These are phyloP conservation scores for Cryomyces antarcticus DNA, from an alignment of 495 filamentous ascomycete genomes.

Conservation along the genomic window DNA sequence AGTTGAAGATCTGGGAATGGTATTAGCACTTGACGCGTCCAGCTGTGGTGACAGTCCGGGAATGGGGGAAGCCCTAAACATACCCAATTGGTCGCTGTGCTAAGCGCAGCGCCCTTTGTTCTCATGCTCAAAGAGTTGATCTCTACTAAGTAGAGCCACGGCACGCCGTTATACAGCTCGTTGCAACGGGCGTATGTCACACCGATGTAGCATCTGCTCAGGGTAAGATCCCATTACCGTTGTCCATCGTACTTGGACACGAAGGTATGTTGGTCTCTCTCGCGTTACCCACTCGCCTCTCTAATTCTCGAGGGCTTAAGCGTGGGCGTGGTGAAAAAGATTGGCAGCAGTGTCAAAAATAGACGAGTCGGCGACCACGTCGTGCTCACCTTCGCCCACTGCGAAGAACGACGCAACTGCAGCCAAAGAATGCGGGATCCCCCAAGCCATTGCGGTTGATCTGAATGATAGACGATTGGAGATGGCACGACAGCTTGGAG, in stretches of 20 bases:
- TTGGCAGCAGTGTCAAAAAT: constrained; percentile 10
- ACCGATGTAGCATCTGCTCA: constrained; percentile 1
- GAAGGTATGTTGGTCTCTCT: background rate
- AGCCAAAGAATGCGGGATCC: background rate
- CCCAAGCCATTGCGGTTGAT: constrained; percentile 11
- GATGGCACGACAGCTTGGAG: constrained; percentile 12
- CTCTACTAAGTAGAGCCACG: no score
- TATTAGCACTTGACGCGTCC: no score
- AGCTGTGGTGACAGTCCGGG: no score
- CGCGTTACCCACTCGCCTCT: constrained; percentile 5
- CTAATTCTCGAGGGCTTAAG: constrained; percentile 13
- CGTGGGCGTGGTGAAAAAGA: constrained; percentile 9
- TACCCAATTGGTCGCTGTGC: constrained; percentile 35
- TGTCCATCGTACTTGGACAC: no score
- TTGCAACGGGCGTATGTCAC: constrained; percentile 11
- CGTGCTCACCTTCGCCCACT: constrained; percentile 18
- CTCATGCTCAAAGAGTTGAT: constrained; percentile 36
- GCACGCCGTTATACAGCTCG: constrained; percentile 7
- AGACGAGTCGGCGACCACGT: constrained; percentile 10
- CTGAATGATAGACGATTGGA: constrained; percentile 6
- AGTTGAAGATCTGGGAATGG: constrained; percentile 27
- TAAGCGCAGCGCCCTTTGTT: constrained; percentile 32
- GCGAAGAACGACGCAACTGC: constrained; percentile 17
- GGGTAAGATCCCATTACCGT: no score
- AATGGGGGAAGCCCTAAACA: constrained; percentile 3